A percentile compares a stretch with the other conserved stretches of the same genome.
Conservation (phyloP, 257 asterid genomes). For the Eucommia ulmoides region DNA sequence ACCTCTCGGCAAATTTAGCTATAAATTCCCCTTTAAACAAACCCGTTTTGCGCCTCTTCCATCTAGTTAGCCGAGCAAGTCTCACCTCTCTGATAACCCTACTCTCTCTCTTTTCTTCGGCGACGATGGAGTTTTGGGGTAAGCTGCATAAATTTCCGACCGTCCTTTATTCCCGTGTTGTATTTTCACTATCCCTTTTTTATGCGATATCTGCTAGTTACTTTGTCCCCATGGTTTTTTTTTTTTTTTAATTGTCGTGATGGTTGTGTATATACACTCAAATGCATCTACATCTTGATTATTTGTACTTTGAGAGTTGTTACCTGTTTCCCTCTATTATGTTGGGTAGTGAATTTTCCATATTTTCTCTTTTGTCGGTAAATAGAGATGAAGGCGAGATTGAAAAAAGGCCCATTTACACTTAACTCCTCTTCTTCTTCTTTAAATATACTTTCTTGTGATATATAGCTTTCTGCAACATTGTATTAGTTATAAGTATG, state of each 20-base stretch:
- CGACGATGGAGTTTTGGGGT: constrained; percentile 2
- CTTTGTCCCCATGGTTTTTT: not conserved
- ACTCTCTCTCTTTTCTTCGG: not conserved
- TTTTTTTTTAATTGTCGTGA: not conserved
- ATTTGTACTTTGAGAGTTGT: too few relatives aligned
- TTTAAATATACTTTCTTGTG: not conserved
- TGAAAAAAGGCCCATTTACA: not conserved
- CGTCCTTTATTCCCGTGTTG: too few relatives aligned
- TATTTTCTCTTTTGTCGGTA: too few relatives aligned
- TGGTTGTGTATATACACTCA: not conserved
- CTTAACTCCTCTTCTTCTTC: too few relatives aligned
- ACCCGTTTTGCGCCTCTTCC: too few relatives aligned
- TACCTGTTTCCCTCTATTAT: not conserved
- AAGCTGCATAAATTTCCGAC: not conserved
- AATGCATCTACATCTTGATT: not conserved
- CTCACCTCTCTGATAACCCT: too few relatives aligned
- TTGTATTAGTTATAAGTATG: not conserved
- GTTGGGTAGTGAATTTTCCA: not conserved
- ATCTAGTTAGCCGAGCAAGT: too few relatives aligned
- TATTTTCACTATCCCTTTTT: too few relatives aligned
- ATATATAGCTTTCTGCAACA: too few relatives aligned
- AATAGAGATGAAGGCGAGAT: not conserved
- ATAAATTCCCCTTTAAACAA: too few relatives aligned
- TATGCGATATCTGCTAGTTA: not conserved
- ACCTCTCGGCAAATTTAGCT: too few relatives aligned